Evolutionary conservation across 257 asterid species (phyloP).

Genomic region (Thymus mandschuricus): DNA sequence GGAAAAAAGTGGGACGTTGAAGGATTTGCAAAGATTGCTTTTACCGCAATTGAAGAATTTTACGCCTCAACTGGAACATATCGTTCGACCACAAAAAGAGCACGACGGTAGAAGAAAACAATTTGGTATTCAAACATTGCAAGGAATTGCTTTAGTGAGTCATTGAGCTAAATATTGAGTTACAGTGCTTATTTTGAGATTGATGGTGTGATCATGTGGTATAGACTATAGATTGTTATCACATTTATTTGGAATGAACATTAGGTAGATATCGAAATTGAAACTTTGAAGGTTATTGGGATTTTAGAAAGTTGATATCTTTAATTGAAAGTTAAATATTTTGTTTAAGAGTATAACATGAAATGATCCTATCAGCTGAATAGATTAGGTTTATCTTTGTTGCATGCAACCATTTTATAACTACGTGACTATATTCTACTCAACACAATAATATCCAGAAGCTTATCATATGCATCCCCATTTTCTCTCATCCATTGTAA

Average conservation of each 20-base stretch:
- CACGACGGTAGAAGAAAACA: too few relatives aligned
- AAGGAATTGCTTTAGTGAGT: too few relatives aligned
- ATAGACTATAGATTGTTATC: not conserved
- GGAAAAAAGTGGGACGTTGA: too few relatives aligned
- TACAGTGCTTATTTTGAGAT: not conserved
- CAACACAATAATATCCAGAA: too few relatives aligned
- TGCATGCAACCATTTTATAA: not conserved
- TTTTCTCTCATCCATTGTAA: too few relatives aligned
- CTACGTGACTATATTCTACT: not conserved
- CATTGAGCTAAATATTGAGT: not conserved
- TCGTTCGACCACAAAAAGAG: too few relatives aligned
- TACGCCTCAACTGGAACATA: too few relatives aligned
- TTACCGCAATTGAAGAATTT: too few relatives aligned
- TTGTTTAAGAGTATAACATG: not conserved
- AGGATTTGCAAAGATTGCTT: too few relatives aligned
- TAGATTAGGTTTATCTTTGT: not conserved
- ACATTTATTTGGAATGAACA: not conserved
- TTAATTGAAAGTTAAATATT: constrained; percentile 5
- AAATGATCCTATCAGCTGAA: not conserved
- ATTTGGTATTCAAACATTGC: too few relatives aligned
- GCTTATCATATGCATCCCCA: too few relatives aligned
- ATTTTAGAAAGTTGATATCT: not conserved
- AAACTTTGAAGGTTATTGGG: not conserved
- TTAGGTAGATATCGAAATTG: not conserved
- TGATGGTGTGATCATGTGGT: constrained; percentile 1